Conservation (phyloP, 768 basidiomycete genomes). For the Hemileccinum impolitum region DNA sequence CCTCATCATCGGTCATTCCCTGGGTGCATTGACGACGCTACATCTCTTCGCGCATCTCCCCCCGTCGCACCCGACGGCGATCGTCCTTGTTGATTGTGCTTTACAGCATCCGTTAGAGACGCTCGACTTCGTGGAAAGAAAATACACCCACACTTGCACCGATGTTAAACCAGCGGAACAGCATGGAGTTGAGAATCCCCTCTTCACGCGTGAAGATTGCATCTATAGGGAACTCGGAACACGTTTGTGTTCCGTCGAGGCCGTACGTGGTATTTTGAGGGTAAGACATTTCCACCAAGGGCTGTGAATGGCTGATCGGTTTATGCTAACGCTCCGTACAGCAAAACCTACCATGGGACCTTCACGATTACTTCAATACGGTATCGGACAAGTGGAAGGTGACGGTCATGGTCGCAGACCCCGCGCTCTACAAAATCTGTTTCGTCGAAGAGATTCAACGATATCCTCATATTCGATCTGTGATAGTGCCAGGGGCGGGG, state of each 20-base stretch:
- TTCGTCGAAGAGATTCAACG: slow-evolving; percentile 10
- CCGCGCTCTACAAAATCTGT: neutral
- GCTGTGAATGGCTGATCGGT: too few species aligned
- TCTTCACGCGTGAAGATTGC: slow-evolving; percentile 12
- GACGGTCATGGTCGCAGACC: slow-evolving; percentile 20
- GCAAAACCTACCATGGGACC: slow-evolving; percentile 19
- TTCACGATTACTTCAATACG: slow-evolving; percentile 3
- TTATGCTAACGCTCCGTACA: neutral
- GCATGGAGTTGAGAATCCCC: slow-evolving; percentile 3
- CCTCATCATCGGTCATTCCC: slow-evolving; percentile 20
- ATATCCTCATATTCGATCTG: slow-evolving; percentile 10
- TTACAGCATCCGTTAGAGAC: neutral
- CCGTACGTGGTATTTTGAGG: neutral
- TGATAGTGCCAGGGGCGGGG: slow-evolving; percentile 12
- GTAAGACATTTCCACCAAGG: neutral
- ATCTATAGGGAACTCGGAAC: slow-evolving; percentile 9
- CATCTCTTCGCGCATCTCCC: slow-evolving; percentile 8
- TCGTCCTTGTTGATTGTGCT: slow-evolving; percentile 19
- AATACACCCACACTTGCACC: neutral
- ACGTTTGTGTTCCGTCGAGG: slow-evolving; percentile 8
- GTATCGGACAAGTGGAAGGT: slow-evolving; percentile 10
- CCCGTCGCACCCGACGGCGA: slow-evolving; percentile 5
- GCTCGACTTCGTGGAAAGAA: neutral
- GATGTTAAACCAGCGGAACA: neutral
- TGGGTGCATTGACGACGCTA: slow-evolving; percentile 6